A percentile compares a stretch with the other conserved stretches of the same genome.
Conservation (phyloP, 2,329 filamentous ascomycete genomes). For the Diplocarpon mali region DNA sequence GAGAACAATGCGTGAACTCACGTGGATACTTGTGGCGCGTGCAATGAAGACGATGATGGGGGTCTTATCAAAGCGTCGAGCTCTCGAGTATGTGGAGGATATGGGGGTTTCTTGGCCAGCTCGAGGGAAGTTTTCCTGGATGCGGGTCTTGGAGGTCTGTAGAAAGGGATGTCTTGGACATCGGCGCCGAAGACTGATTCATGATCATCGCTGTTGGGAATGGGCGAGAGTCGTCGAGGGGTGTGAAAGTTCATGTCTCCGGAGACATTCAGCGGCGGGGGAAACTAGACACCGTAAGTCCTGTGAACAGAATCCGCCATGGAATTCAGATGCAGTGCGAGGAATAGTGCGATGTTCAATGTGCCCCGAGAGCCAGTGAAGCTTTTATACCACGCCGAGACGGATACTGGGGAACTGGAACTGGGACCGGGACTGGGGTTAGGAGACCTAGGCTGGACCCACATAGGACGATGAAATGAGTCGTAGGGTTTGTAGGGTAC, state of each 20-base stretch:
- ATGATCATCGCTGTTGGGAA: constrained; percentile 10
- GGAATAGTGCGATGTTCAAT: too few species aligned
- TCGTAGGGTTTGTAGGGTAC: too few species aligned
- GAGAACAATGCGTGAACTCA: neutral
- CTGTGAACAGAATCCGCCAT: neutral
- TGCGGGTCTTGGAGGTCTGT: constrained; percentile 6
- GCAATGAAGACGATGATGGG: neutral
- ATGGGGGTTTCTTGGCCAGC: neutral
- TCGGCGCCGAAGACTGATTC: constrained; percentile 17
- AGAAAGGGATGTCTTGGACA: constrained; percentile 18
- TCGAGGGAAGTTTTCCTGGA: constrained; percentile 1
- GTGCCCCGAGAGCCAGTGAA: too few species aligned
- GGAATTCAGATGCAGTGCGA: too few species aligned
- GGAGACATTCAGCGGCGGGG: constrained; percentile 4
- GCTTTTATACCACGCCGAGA: too few species aligned
- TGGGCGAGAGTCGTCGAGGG: constrained; percentile 11
- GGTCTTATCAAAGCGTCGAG: constrained; percentile 6
- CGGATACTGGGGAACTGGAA: too few species aligned
- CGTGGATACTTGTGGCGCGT: neutral
- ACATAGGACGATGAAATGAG: too few species aligned
- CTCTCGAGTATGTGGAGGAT: constrained; percentile 4
- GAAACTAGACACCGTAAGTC: constrained; percentile 14
- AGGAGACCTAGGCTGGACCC: too few species aligned
- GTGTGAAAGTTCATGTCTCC: constrained; percentile 10
- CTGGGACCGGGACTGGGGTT: too few species aligned